Base-by-base conservation (phyloP, 805 yeast genomes). In the Saturnispora sanitii region DNA sequence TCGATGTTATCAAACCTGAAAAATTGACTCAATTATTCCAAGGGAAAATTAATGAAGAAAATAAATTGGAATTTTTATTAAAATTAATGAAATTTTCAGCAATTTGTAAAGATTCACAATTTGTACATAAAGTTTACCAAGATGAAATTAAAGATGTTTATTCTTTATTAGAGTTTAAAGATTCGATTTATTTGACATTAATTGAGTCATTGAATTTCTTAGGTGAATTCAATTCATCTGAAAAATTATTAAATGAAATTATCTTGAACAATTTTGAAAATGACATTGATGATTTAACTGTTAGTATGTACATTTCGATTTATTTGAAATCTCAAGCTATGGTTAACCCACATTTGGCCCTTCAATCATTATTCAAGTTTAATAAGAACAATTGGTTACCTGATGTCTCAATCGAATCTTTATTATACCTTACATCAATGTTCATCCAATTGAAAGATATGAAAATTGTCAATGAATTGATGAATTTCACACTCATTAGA, bases 201-300 rank as follows among this genome's bases (percentile, higher is more conserved):
- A 64, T 80, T 27, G 67, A 75, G 26, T 66, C 79, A 2, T 60
- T 81, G 40, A 65, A 76, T 11, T 60, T 63, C 38, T 71, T 73
- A 33, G 71, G 69, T 31, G 72, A 77, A 46, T 47, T 67, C 28
- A 61, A 64, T 7, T 49, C 69, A 31, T 78, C 85, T 3, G 67
- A 80, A 1, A 64, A 69, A 43, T 68, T 79, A 42, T 59, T 82
- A 49, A 82, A 80, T 52, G 62, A 67, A 31, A 62, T 79, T 5
- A 55, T 80, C 32, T 49, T 64, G 0, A 37, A 48, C 9, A 35
- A 47, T 6, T 48, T 46, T 12, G 13, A 15, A n/a, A 41, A 47
- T 12, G 46, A 44, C 29, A 17, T 41, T 6, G 28, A 35, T 19
- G 45, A 47, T 19, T 29, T 41, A 9, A 47, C 45, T 2, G 45